Conservation (phyloP, 2,329 filamentous ascomycete species). For the Alternaria metachromatica region DNA sequence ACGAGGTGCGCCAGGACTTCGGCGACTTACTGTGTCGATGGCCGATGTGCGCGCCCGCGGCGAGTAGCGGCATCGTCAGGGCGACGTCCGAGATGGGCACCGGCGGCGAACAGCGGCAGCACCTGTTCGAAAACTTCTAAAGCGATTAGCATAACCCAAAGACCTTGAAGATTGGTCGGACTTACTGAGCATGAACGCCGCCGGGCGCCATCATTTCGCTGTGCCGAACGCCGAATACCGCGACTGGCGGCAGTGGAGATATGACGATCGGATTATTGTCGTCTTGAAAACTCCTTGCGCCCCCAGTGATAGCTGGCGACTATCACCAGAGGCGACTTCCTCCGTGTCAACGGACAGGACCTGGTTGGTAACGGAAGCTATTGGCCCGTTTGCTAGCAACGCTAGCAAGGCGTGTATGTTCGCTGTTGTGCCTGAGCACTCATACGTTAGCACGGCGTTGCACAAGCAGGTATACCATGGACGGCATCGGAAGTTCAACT, state of each 20-base stretch:
- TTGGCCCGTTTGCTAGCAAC: too few species aligned
- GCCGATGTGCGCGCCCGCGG: neutral
- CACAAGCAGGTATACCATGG: neutral
- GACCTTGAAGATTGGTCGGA: neutral
- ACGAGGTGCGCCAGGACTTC: neutral
- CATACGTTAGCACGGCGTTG: neutral
- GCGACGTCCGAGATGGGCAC: neutral
- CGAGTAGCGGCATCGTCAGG: constrained; percentile 5
- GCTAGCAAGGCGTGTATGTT: too few species aligned
- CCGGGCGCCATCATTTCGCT: neutral
- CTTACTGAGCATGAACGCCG: neutral
- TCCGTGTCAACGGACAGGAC: neutral
- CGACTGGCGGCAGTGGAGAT: neutral
- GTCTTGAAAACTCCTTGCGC: neutral
- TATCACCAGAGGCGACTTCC: neutral
- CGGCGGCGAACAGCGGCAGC: neutral
- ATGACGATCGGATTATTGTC: neutral
- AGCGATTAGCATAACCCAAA: neutral
- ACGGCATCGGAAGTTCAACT: neutral
- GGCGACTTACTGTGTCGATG: neutral
- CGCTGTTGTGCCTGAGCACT: neutral
- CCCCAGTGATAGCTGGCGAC: neutral
- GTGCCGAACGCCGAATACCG: neutral
- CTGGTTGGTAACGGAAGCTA: too few species aligned
- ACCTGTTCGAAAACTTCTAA: neutral